A percentile compares a stretch with the other conserved stretches of the same genome.
phyloP scores from a whole-genome alignment of 75 land plant species.

The Larix kaempferi region DNA sequence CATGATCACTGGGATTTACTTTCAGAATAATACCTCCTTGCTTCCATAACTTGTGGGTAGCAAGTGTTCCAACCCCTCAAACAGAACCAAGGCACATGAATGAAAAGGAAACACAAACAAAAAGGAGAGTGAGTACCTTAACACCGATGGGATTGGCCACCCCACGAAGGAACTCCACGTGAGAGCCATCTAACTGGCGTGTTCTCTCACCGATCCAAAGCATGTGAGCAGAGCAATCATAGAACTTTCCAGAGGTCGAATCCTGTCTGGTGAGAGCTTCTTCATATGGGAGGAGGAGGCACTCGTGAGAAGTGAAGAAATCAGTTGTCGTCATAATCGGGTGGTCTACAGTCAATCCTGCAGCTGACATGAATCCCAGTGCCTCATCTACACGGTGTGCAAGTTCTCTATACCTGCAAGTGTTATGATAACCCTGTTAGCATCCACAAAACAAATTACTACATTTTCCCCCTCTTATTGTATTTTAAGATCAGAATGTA shows the following conservation, averaged over 20 bases:
- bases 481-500: too few relatives aligned
- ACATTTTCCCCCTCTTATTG: too few relatives aligned
- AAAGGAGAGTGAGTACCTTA: constrained; percentile 26
- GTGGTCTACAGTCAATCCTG: constrained; percentile 40
- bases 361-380: constrained; percentile 69
- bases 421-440: not conserved
- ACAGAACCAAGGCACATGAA: too few relatives aligned
- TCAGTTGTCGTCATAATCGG: constrained; percentile 28
- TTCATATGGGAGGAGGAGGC: constrained; percentile 53
- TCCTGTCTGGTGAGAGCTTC: constrained; percentile 47
- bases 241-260: constrained; percentile 38
- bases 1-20: too few relatives aligned
- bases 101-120: too few relatives aligned
- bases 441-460: too few relatives aligned
- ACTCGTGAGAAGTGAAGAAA: constrained; percentile 48
- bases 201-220: constrained; percentile 62
- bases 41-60: too few relatives aligned
- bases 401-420: constrained; percentile 45
- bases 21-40: too few relatives aligned
- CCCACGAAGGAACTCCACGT: constrained; percentile 63
- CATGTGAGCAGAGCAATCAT: constrained; percentile 44
- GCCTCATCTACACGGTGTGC: constrained; percentile 71
- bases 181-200: constrained; percentile 68
- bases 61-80: too few relatives aligned
- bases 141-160: constrained; percentile 64